A percentile compares a stretch with the other conserved stretches of the same genome.
These are phyloP conservation scores for Chytriomyces confervae DNA, from an alignment of 192 early-diverging fungal species.

Conservation along the genomic window DNA sequence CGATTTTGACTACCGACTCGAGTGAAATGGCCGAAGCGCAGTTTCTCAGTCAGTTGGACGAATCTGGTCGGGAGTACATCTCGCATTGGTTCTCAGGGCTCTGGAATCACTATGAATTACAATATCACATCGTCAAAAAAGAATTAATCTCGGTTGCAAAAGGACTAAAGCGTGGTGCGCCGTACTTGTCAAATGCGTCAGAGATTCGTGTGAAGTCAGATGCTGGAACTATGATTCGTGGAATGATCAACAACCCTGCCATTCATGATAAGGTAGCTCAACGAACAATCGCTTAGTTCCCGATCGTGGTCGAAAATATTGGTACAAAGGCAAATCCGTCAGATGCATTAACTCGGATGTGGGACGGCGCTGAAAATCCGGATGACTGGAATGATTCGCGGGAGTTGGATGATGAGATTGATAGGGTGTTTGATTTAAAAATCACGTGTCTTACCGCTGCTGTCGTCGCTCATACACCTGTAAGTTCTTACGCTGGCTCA, in stretches of 20 bases:
- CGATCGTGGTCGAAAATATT: not conserved
- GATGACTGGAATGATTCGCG: not conserved
- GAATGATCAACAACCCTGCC: conserved; percentile 10
- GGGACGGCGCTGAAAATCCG: not conserved
- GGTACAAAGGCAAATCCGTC: not conserved
- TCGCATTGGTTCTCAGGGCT: too few species aligned
- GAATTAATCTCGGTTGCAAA: not conserved
- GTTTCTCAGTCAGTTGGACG: not conserved
- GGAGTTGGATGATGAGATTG: not conserved
- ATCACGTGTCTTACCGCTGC: not conserved
- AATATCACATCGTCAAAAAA: not conserved
- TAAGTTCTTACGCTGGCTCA: not conserved
- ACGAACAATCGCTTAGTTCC: not conserved
- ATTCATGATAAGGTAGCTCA: not conserved
- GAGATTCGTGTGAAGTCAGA: not conserved
- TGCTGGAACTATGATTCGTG: not conserved
- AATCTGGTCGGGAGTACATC: not conserved
- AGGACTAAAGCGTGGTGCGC: not conserved
- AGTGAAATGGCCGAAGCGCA: not conserved
- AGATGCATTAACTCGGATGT: conserved; percentile 1
- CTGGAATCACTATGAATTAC: not conserved
- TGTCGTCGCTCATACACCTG: not conserved
- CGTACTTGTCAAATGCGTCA: not conserved
- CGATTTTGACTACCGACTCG: not conserved
- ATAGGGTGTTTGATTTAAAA: not conserved